Evolutionary conservation across 1,139 yeast genomes (phyloP).

Genomic region (Taphrina pruni): DNA sequence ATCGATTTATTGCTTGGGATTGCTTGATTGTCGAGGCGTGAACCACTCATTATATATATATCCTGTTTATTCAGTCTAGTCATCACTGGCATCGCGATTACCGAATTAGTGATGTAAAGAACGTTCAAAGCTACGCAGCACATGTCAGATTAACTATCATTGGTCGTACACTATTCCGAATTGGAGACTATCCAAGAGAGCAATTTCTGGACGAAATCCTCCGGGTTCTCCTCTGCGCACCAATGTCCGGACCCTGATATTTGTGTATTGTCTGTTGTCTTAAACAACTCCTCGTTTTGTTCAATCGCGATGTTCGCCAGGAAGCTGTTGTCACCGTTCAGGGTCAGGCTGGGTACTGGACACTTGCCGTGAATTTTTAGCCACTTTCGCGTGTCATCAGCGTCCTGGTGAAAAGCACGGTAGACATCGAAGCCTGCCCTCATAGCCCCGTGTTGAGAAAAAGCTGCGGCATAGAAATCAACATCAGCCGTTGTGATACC

Average conservation of each 20-base stretch:
- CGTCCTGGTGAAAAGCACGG: slow-evolving; percentile 7
- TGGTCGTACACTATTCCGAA: too few species aligned
- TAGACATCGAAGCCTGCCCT: slow-evolving; percentile 15
- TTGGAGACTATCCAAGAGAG: background rate
- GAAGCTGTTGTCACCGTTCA: background rate
- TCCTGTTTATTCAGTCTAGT: too few species aligned
- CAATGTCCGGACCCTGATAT: background rate
- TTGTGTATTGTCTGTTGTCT: background rate
- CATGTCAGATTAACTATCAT: too few species aligned
- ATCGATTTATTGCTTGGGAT: too few species aligned
- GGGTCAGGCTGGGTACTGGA: background rate
- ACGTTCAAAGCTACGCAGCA: too few species aligned
- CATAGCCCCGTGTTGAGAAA: slow-evolving; percentile 2
- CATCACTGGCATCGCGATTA: too few species aligned
- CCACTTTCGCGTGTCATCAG: background rate
- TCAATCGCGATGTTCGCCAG: background rate
- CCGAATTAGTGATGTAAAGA: too few species aligned
- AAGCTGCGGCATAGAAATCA: background rate
- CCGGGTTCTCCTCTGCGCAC: background rate
- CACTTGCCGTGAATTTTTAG: background rate
- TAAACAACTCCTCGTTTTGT: background rate
- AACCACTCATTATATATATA: too few species aligned
- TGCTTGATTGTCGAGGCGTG: too few species aligned
- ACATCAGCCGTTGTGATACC: background rate
- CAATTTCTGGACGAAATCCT: background rate